Conservation (phyloP, 2,329 filamentous ascomycete species). For the Aphanocladium album region DNA sequence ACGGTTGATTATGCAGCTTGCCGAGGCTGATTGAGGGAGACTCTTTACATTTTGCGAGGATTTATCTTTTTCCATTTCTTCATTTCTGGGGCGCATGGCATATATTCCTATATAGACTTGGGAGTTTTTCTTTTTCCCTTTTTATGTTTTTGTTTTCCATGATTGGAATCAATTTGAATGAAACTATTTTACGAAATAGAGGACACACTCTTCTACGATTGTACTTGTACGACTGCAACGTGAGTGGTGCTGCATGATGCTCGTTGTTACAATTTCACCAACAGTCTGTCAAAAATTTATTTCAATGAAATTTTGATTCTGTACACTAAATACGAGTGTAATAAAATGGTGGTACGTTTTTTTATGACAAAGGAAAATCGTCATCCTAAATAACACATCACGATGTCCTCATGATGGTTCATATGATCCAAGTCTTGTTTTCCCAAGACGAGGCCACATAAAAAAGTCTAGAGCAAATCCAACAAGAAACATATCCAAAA, state of each 20-base stretch:
- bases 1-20: conserved; percentile 86
- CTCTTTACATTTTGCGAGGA: not conserved
- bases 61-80: not conserved
- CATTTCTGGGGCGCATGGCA: not conserved
- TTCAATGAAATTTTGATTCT: not conserved
- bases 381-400: not conserved
- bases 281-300: not conserved
- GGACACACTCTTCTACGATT: no score
- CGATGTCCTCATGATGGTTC: not conserved
- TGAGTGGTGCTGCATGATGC: no score
- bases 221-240: no score
- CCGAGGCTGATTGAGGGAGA: conserved; percentile 50
- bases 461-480: not conserved
- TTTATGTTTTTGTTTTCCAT: not conserved
- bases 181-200: not conserved
- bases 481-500: conserved; percentile 2
- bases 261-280: not conserved
- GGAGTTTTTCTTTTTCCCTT: not conserved
- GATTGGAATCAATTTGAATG: not conserved
- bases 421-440: no score
- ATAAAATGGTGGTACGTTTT: not conserved
- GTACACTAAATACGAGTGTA: conserved; percentile 5
- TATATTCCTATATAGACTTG: not conserved
- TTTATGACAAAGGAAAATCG: conserved; percentile 3
- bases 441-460: not conserved